Evolutionary conservation across 306 rosid genomes (phyloP).

Genomic region (Canavalia gladiata): DNA sequence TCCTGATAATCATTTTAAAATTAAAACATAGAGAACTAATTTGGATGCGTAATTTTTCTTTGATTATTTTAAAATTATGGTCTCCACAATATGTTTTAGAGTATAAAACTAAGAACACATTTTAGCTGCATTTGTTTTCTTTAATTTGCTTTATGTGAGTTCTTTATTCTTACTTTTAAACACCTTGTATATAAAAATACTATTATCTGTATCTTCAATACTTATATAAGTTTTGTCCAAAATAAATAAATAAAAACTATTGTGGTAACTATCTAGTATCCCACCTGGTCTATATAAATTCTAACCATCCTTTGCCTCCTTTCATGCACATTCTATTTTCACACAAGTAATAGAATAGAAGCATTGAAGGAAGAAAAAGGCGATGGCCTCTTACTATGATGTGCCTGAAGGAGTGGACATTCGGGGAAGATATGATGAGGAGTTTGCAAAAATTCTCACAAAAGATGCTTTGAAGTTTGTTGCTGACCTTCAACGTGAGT

Average conservation of each 20-base stretch:
- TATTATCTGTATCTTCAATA: no score
- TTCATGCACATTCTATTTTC: constrained; percentile 5
- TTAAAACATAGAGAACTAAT: no score
- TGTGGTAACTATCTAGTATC: neutral
- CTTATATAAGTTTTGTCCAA: neutral
- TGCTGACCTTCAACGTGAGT: constrained; percentile 78
- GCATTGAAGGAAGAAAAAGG: constrained; percentile 3
- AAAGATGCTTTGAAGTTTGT: constrained; percentile 80
- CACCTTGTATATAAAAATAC: no score
- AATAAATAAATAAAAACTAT: neutral
- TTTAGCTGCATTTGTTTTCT: no score
- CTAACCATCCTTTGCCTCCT: neutral
- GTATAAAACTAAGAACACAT: no score
- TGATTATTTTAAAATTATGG: no score
- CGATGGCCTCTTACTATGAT: constrained; percentile 65
- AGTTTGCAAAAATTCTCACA: constrained; percentile 71
- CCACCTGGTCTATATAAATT: constrained; percentile 44
- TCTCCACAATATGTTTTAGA: no score
- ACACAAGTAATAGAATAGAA: neutral
- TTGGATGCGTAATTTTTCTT: no score
- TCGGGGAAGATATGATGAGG: constrained; percentile 75
- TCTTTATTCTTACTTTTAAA: no score
- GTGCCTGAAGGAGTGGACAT: constrained; percentile 80
- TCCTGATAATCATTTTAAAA: no score
- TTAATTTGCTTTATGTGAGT: no score